phyloP scores from a whole-genome alignment of 371 early-diverging fungal species.

The Blastocladiella emersonii region DNA sequence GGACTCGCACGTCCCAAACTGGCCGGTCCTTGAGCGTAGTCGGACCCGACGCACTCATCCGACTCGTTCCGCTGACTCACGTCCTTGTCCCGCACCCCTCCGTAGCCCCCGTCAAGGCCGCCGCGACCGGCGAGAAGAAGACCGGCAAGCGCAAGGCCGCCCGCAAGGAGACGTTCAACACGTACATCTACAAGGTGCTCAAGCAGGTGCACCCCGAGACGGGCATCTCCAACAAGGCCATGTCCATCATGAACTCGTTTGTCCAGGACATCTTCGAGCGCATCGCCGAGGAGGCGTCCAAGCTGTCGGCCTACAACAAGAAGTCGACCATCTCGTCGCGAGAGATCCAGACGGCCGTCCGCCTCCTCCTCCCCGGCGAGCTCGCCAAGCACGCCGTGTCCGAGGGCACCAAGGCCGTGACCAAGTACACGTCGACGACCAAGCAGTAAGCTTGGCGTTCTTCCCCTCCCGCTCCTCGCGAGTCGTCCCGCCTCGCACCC shows the following conservation, averaged over 20 bases:
- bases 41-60: too few species aligned
- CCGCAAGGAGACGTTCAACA: slow-evolving; percentile 82
- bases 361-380: slow-evolving; percentile 88
- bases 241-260: slow-evolving; percentile 96
- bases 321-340: slow-evolving; percentile 80
- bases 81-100: neutral
- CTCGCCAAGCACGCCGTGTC: slow-evolving; percentile 94
- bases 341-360: slow-evolving; percentile 89
- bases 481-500: too few species aligned
- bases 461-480: too few species aligned
- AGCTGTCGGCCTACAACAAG: neutral
- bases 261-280: slow-evolving; percentile 95
- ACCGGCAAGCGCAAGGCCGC: slow-evolving; percentile 41
- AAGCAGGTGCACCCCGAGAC: slow-evolving; percentile 95
- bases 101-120: slow-evolving; percentile 29
- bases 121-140: slow-evolving; percentile 21
- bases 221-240: slow-evolving; percentile 97
- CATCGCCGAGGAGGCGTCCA: slow-evolving; percentile 60
- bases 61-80: neutral
- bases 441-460: too few species aligned
- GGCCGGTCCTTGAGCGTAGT: too few species aligned
- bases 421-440: too few species aligned
- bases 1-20: too few species aligned
- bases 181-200: slow-evolving; percentile 93
- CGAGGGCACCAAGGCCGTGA: slow-evolving; percentile 94